Evolutionary conservation across 148 eudicot species (phyloP).

Genomic region (Rhododendron kiyosumense): DNA sequence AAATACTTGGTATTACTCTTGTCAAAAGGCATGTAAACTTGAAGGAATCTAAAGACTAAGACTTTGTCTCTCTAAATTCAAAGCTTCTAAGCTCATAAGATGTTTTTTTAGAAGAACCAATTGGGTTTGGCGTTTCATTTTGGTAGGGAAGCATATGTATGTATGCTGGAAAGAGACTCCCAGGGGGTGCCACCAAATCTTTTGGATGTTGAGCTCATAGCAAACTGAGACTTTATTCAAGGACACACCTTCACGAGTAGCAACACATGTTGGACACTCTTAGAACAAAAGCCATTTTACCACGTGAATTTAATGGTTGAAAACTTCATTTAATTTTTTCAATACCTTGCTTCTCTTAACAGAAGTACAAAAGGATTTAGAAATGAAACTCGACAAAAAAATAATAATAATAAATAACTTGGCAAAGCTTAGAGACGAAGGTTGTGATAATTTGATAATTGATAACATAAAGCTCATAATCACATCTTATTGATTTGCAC

Average conservation of each 20-base stretch:
- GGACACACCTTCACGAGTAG: too few relatives aligned
- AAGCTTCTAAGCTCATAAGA: neutral
- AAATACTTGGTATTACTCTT: neutral
- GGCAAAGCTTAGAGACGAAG: neutral
- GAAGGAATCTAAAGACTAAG: neutral
- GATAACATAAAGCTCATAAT: neutral
- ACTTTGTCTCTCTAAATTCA: neutral
- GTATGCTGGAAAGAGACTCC: neutral
- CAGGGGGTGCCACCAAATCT: neutral
- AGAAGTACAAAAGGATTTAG: neutral
- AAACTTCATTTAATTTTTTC: neutral
- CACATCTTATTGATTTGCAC: neutral
- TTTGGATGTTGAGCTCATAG: neutral
- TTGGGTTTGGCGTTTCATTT: neutral
- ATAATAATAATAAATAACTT: too few relatives aligned
- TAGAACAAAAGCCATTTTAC: neutral
- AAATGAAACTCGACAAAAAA: neutral
- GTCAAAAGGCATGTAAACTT: neutral
- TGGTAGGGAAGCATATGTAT: neutral
- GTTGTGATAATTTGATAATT: neutral
- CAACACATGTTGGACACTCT: neutral
- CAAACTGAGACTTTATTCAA: neutral
- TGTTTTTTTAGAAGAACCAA: neutral
- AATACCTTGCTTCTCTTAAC: neutral
- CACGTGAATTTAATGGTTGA: neutral